Evolutionary conservation across 2,329 filamentous ascomycete genomes (phyloP), one percentile per base, ranked within the genome.

Genomic region (Nakataea oryzae): DNA sequence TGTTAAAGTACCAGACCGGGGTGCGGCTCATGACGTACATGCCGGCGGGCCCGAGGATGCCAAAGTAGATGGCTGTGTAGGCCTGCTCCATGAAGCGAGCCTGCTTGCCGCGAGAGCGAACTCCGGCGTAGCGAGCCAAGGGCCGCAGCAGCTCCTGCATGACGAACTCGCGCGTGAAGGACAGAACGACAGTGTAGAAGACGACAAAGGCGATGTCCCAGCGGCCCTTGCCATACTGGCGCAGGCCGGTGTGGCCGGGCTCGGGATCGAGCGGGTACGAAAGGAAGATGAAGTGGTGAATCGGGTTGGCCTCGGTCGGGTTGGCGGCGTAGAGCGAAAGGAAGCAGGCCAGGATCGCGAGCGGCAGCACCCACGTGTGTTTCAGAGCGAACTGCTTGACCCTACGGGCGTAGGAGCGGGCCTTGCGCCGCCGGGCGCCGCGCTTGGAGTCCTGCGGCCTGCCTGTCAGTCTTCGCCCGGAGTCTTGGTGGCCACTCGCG

Each of bases 1-100:
- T 95, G 77, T 96, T 93, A 82, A 96, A 97, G 75, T 96, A 97
- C 93, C 92, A 97, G 55, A 97, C 86, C 9, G 92, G 88, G n/a
- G 91, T 93, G 65, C 84, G 82, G 70, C 84, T 89, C 93, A 97
- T 97, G 72, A 97, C 90, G 72, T 89, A 97, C 70, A 97, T 74
- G 61, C 93, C 93, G 62, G 87, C 87, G 1, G 92, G 92, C 1
- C 91, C 91, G 63, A 96, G 86, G 63, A 95, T 73, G 57, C 76
- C 85, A 74, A 96, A 96, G 81, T 97, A 97, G 61, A 96, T 79
- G 29, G 92, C 93, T 1, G 93, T 96, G 76, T 97, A 97, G 71
- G 89, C 86, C 76, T 97, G 93, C 75, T 97, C 93, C 90, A 96
- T 95, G 81, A 96, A 97, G 41, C 93, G 88, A 21, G 87, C 84